Evolutionary conservation across 2,329 filamentous ascomycete genomes (phyloP).

Genomic region (Scorias spongiosa): DNA sequence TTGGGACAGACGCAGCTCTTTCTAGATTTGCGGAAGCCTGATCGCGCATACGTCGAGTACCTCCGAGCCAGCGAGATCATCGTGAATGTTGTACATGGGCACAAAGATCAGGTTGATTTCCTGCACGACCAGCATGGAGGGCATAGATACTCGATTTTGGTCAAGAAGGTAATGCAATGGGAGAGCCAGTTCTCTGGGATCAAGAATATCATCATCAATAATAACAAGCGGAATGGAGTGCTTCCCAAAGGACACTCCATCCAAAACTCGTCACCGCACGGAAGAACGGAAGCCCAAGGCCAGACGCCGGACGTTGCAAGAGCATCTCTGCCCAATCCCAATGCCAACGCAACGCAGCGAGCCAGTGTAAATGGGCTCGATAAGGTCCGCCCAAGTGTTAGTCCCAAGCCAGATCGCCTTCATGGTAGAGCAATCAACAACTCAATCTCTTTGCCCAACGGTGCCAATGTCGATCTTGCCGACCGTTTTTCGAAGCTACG

Average conservation of each 20-base stretch:
- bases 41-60: slow-evolving; percentile 70
- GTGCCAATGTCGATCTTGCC: slow-evolving; percentile 29
- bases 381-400: slow-evolving; percentile 13
- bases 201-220: slow-evolving; percentile 35
- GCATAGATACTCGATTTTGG: slow-evolving; percentile 32
- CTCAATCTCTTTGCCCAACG: slow-evolving; percentile 14
- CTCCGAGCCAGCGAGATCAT: slow-evolving; percentile 67
- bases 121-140: slow-evolving; percentile 28
- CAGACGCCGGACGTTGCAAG: slow-evolving; percentile 1
- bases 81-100: slow-evolving; percentile 58
- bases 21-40: slow-evolving; percentile 49
- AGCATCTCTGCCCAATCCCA: slow-evolving; percentile 4
- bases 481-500: slow-evolving; percentile 19
- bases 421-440: slow-evolving; percentile 43
- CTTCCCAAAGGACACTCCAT: slow-evolving; percentile 5
- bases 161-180: slow-evolving; percentile 13
- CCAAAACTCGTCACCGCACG: not conserved
- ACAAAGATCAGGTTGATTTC: slow-evolving; percentile 57
- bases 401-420: slow-evolving; percentile 51
- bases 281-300: slow-evolving; percentile 5
- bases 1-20: slow-evolving; percentile 41
- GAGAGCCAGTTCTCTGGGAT: slow-evolving; percentile 31
- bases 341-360: not conserved
- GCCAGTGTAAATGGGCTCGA: not conserved
- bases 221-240: slow-evolving; percentile 41